phyloP scores from a whole-genome alignment of 768 basidiomycete genomes.

The Hygrophorus pudorinus region DNA sequence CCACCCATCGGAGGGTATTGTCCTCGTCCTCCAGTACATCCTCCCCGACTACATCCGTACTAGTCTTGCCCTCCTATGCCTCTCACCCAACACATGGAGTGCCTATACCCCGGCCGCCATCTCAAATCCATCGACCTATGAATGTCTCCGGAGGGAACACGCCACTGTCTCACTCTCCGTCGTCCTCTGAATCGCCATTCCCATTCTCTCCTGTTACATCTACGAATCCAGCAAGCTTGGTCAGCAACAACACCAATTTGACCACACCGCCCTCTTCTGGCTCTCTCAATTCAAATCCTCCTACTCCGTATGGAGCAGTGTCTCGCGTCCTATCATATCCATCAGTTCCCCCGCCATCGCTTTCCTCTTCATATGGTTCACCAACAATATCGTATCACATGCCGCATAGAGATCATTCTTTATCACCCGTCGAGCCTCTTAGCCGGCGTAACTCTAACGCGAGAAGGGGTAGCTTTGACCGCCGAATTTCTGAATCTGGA shows the following conservation, averaged over 20 bases:
- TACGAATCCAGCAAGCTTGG: constrained; percentile 42
- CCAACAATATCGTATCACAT: constrained; percentile 42
- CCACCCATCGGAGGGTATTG: constrained; percentile 39
- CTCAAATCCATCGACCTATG: constrained; percentile 49
- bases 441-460: constrained; percentile 45
- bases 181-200: constrained; percentile 57
- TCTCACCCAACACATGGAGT: constrained; percentile 41
- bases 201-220: constrained; percentile 54
- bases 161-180: constrained; percentile 55
- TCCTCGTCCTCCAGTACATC: constrained; percentile 22
- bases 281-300: constrained; percentile 35
- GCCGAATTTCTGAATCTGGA: constrained; percentile 24
- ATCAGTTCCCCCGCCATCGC: constrained; percentile 72
- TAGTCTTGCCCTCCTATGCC: constrained; percentile 21
- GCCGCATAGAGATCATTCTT: constrained; percentile 36
- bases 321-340: constrained; percentile 58
- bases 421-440: constrained; percentile 41
- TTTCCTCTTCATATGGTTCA: constrained; percentile 72
- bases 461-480: constrained; percentile 25
- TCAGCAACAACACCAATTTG: constrained; percentile 50
- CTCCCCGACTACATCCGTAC: constrained; percentile 38
- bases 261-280: constrained; percentile 69
- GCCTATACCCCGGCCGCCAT: constrained; percentile 66
- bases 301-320: constrained; percentile 23
- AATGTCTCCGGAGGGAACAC: constrained; percentile 46